A percentile compares a stretch with the other conserved stretches of the same genome.
Conservation (phyloP, 1,284 basidiomycete species). For the Wolfiporia cocos region DNA sequence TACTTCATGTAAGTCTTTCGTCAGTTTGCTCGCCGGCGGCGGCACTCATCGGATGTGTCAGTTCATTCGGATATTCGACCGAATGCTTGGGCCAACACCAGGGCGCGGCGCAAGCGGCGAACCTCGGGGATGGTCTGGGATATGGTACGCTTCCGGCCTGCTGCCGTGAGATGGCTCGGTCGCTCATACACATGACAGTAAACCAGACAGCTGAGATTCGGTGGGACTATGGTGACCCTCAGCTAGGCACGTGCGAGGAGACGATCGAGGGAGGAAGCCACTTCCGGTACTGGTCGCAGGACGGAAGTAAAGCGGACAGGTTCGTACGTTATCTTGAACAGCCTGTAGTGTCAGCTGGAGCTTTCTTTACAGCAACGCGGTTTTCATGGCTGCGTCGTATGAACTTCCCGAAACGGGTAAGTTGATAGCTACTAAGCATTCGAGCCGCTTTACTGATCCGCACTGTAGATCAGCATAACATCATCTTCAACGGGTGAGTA, state of each 20-base stretch:
- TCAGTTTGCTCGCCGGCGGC: too few relatives aligned
- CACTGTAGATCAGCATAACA: conserved; percentile 41
- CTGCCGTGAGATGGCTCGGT: too few relatives aligned
- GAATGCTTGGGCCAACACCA: conserved; percentile 84
- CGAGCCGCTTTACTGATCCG: not conserved
- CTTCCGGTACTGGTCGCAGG: conserved; percentile 86
- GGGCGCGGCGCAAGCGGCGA: conserved; percentile 64
- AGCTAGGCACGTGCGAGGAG: conserved; percentile 78
- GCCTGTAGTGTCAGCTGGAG: not conserved
- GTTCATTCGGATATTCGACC: conserved; percentile 58
- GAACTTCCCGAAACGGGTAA: conserved; percentile 57
- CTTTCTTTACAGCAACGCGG: conserved; percentile 49
- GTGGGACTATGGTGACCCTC: conserved; percentile 74
- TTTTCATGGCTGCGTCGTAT: conserved; percentile 81
- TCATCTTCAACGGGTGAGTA: conserved; percentile 48
- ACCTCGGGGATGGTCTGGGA: conserved; percentile 84
- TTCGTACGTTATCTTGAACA: conserved; percentile 15
- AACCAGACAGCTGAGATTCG: conserved; percentile 78
- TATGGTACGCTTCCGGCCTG: conserved; percentile 42
- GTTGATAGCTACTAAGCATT: conserved; percentile 17
- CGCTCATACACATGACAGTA: conserved; percentile 31
- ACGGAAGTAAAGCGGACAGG: conserved; percentile 56
- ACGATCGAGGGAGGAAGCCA: conserved; percentile 88
- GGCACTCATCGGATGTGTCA: too few relatives aligned
- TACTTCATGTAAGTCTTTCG: conserved; percentile 54